Percentiles rank a stretch among this genome's conserved stretches.
These are phyloP conservation scores for Chlamydomonas incerta DNA, from an alignment of 139 green algal species.

Conservation along the genomic window DNA sequence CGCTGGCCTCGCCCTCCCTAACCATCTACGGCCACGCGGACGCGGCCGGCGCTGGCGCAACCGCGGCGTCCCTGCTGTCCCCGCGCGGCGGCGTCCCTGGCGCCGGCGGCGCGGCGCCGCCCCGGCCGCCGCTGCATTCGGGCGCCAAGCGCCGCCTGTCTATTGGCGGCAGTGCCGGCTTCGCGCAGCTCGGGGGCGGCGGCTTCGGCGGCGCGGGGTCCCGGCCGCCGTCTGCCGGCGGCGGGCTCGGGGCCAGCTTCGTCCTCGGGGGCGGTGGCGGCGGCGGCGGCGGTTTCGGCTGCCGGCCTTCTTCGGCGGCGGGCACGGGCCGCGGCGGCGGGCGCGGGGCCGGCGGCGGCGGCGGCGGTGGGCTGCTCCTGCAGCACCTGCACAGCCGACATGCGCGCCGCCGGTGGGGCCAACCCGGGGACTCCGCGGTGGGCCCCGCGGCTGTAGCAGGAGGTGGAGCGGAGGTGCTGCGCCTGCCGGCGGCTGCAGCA, in stretches of 20 bases:
- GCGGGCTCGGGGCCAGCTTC: neutral
- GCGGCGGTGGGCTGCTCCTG: neutral
- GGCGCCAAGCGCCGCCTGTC: conserved; percentile 20
- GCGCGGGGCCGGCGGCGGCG: neutral
- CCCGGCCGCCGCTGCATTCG: neutral
- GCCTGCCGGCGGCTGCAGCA: too few relatives aligned
- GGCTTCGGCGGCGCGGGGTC: neutral
- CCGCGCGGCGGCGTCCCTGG: neutral
- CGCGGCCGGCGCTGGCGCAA: neutral
- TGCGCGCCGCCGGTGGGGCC: conserved; percentile 17
- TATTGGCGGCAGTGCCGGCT: neutral
- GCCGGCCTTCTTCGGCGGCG: too few relatives aligned
- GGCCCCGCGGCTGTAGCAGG: neutral
- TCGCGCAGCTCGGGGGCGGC: neutral
- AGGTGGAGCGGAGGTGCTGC: too few relatives aligned
- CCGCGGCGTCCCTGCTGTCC: neutral
- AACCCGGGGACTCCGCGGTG: neutral
- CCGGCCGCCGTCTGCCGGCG: neutral
- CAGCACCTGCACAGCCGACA: conserved; percentile 27
- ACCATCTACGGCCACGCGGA: neutral
- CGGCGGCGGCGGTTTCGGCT: neutral
- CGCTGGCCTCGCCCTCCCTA: too few relatives aligned
- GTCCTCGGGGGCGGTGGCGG: too few relatives aligned
- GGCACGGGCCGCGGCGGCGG: too few relatives aligned
- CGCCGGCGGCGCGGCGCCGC: neutral